phyloP scores from a whole-genome alignment of 495 filamentous ascomycete species.

The Aspergillus taichungensis region DNA sequence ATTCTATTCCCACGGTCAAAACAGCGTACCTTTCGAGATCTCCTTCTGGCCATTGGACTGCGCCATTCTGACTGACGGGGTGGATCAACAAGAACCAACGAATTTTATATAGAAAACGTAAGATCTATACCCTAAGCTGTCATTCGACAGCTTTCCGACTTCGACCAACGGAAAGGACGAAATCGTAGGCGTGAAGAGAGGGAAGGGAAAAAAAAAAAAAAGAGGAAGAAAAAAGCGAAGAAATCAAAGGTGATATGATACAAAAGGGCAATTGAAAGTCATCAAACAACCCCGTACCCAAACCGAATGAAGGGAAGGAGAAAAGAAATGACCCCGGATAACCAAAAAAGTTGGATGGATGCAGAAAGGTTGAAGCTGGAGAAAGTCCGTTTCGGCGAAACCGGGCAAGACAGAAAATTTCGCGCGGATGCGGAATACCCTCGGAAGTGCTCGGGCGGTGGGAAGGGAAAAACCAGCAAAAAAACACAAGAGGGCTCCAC shows the following conservation, averaged over 20 bases:
- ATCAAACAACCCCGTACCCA: slow-evolving; percentile 31
- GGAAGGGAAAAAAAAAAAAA: slow-evolving; percentile 11
- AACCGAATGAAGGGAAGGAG: slow-evolving; percentile 18
- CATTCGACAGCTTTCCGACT: slow-evolving; percentile 5
- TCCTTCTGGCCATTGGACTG: slow-evolving; percentile 36
- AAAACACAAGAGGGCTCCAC: too few relatives aligned
- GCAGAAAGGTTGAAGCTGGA: slow-evolving; percentile 19
- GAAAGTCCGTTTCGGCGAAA: slow-evolving; percentile 8
- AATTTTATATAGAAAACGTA: slow-evolving; percentile 8
- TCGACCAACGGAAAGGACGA: slow-evolving; percentile 10
- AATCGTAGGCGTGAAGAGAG: slow-evolving; percentile 11
- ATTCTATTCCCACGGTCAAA: too few relatives aligned
- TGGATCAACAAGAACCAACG: slow-evolving; percentile 11
- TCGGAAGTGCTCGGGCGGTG: slow-evolving; percentile 40
- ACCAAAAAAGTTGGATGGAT: slow-evolving; percentile 18
- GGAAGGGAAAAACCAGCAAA: slow-evolving; percentile 1
- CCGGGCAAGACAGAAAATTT: slow-evolving; percentile 33
- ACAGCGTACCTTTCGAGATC: slow-evolving; percentile 32
- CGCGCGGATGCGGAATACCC: slow-evolving; percentile 32
- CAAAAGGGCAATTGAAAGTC: slow-evolving; percentile 38
- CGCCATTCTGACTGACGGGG: slow-evolving; percentile 26
- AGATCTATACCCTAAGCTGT: slow-evolving; percentile 10
- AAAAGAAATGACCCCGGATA: slow-evolving; percentile 18
- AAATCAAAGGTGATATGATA: slow-evolving; percentile 23
- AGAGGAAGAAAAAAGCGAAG: slow-evolving; percentile 23